Conservation (phyloP, 2,329 filamentous ascomycete genomes). For the Helotiales sp. region DNA sequence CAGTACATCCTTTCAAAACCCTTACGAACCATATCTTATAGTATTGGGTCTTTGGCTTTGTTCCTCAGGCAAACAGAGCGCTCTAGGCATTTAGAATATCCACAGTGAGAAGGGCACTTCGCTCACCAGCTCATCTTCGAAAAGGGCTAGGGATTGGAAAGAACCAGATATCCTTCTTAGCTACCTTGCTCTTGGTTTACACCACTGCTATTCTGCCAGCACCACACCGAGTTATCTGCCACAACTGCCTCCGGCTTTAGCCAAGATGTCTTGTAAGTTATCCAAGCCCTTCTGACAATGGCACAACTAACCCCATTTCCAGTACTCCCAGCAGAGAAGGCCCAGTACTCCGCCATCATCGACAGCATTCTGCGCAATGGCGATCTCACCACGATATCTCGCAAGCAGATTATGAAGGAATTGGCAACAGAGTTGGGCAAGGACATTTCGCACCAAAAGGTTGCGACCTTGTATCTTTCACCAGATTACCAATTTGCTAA, state of each 20-base stretch:
- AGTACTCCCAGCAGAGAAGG: constrained; percentile 33
- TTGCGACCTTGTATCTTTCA: constrained; percentile 8
- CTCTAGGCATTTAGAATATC: not conserved
- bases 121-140: not conserved
- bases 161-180: not conserved
- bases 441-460: constrained; percentile 41
- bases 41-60: not conserved
- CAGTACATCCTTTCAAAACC: not conserved
- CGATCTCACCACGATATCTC: constrained; percentile 40
- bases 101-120: not conserved
- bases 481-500: not conserved
- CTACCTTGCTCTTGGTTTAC: not conserved
- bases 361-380: constrained; percentile 38
- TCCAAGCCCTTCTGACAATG: not conserved
- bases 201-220: not conserved
- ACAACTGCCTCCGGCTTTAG: not conserved
- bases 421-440: constrained; percentile 34
- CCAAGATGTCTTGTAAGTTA: constrained; percentile 27
- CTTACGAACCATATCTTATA: not conserved
- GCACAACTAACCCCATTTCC: constrained; percentile 6
- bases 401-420: constrained; percentile 39
- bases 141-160: not conserved
- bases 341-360: constrained; percentile 39
- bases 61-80: not conserved
- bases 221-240: not conserved